Percentiles rank a stretch among this genome's conserved stretches.
Evolutionary conservation across 495 filamentous ascomycete genomes (phyloP).

Genomic region (Haplographium delicatum): DNA sequence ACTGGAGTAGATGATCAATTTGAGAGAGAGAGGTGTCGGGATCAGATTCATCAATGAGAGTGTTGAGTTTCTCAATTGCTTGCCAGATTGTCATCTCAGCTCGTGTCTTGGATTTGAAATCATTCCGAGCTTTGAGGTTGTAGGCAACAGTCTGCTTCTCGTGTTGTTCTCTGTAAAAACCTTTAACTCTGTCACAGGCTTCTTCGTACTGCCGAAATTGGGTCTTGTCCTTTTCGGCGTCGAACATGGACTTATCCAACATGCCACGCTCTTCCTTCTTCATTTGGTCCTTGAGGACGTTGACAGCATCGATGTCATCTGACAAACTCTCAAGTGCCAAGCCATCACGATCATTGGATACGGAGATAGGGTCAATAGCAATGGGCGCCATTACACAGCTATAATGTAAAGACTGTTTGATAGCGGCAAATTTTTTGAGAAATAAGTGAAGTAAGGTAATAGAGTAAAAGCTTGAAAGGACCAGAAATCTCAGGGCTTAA

Average conservation of each 20-base stretch:
- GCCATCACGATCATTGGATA: constrained; percentile 47
- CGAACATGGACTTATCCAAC: constrained; percentile 61
- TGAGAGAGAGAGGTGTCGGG: constrained; percentile 82
- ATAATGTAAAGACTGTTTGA: too few species aligned
- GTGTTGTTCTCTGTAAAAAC: constrained; percentile 81
- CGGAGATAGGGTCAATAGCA: constrained; percentile 15
- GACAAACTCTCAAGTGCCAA: constrained; percentile 74
- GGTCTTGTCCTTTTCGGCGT: constrained; percentile 73
- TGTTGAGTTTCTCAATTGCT: constrained; percentile 86
- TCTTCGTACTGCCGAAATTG: constrained; percentile 75
- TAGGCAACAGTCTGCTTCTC: constrained; percentile 79
- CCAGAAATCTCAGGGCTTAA: not conserved
- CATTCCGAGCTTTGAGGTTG: constrained; percentile 69
- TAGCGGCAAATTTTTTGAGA: not conserved
- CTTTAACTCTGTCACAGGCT: constrained; percentile 72
- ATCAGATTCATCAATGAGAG: constrained; percentile 81
- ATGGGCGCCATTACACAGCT: constrained; percentile 27
- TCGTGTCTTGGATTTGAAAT: constrained; percentile 61
- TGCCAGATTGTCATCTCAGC: constrained; percentile 81
- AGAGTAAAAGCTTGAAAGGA: not conserved
- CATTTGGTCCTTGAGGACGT: constrained; percentile 60
- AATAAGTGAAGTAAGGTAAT: not conserved
- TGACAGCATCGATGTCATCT: constrained; percentile 76
- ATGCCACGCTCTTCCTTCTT: constrained; percentile 49
- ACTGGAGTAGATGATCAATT: constrained; percentile 83